Evolutionary conservation across 371 early-diverging fungal species (phyloP), one percentile per base, ranked within the genome.

Genomic region (Rhizopus microsporus): DNA sequence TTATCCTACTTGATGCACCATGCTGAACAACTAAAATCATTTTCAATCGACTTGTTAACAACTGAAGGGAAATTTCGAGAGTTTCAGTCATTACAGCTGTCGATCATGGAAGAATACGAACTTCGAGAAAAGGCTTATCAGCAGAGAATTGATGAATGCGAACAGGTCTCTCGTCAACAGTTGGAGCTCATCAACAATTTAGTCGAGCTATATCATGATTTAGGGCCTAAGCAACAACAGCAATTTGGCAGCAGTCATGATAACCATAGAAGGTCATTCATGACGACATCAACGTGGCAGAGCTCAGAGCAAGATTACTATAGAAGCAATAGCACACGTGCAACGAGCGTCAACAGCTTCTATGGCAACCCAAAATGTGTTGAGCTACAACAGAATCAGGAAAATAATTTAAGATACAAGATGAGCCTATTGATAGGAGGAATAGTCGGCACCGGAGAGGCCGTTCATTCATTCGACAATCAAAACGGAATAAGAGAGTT

Each of bases 41-140:
- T 71, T 8, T 71, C 71, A 1, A 67, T 63, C 2, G 71, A 71
- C 4, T 15, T 71, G 1, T 37, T 71, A 16, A 35, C 51, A 9
- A 43, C 60, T 8, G 67, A 71, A 54, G 49, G 56, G 4, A 52
- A 59, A 57, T 57, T 67, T 29, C 54, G 67, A 30, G 62, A 63
- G 8, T 34, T 71, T 4, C 34, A 57, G 16, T 31, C 54, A 17
- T 47, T 71, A 7, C 42, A 67, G n/a, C 37, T 53, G 3, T 43
- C 67, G 5, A 32, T 71, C 5, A 10, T 51, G 5, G 67, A 63
- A 13, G 48, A 56, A 35, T 55, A 57, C 12, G 57, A 67, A 8
- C 56, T 57, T 29, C 49, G 49, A 38, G 71, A 71, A 44, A 60
- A 61, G 9, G 39, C 39, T 12, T 71, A 67, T 23, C 37, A 48